Evolutionary conservation across 306 rosid genomes (phyloP).

Genomic region (Rubus idaeus): DNA sequence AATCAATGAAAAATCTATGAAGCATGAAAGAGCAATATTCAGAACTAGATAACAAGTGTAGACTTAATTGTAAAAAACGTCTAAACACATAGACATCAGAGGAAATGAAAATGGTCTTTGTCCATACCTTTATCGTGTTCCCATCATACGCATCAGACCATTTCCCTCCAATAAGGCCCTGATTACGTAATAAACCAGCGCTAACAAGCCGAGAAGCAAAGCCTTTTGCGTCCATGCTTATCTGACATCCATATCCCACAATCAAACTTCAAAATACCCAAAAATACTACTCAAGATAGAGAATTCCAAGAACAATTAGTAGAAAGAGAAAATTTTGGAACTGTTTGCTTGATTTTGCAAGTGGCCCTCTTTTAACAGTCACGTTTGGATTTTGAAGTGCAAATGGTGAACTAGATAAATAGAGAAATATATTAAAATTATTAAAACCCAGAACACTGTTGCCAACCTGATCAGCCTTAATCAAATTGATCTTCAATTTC

Average conservation of each 20-base stretch:
- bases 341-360: background rate
- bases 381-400: background rate
- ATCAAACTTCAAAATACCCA: conserved; percentile 6
- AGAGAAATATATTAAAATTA: too few species aligned
- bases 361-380: background rate
- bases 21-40: background rate
- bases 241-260: conserved; percentile 50
- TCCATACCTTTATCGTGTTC: conserved; percentile 65
- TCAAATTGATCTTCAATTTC: conserved; percentile 1
- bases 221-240: conserved; percentile 53
- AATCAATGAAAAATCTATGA: background rate
- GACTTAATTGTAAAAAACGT: background rate
- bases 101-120: background rate
- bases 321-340: background rate
- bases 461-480: conserved; percentile 8
- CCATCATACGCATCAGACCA: conserved; percentile 92
- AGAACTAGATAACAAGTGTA: background rate
- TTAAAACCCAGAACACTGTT: background rate
- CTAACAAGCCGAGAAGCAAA: conserved; percentile 58
- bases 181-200: conserved; percentile 72
- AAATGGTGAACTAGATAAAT: background rate
- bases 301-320: background rate
- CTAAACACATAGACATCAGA: background rate
- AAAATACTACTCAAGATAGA: too few species aligned
- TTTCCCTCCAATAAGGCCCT: conserved; percentile 92